Percentiles rank a stretch among this genome's conserved stretches.
phyloP scores from a whole-genome alignment of 192 early-diverging fungal species.

The Podochytrium sp. region DNA sequence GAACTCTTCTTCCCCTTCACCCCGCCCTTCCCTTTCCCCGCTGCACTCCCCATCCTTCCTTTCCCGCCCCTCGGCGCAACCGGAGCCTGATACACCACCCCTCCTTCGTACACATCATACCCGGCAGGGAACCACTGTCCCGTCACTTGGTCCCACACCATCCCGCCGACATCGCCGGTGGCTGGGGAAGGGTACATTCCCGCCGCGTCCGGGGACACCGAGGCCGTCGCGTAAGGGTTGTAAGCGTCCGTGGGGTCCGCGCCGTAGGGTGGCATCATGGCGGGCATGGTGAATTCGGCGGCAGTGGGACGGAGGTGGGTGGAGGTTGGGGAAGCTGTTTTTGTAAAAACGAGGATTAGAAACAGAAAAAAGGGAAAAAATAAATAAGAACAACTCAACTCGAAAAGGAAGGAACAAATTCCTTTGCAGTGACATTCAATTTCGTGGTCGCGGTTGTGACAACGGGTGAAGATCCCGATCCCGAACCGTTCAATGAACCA shows the following conservation, averaged over 20 bases:
- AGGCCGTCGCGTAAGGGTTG: background rate
- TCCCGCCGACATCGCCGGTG: background rate
- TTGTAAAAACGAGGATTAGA: background rate
- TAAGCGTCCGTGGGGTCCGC: conserved; percentile 14
- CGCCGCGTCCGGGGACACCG: background rate
- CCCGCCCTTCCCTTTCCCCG: background rate
- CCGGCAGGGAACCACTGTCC: background rate
- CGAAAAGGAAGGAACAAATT: conserved; percentile 3
- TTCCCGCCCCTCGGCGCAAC: background rate
- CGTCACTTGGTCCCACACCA: background rate
- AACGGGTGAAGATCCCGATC: background rate
- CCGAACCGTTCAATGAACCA: background rate
- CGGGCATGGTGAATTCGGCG: conserved; percentile 1
- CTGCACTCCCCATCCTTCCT: background rate
- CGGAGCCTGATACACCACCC: background rate
- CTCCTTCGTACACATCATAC: background rate
- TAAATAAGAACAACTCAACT: background rate
- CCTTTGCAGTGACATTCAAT: background rate
- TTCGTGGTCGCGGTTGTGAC: background rate
- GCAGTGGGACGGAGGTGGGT: conserved; percentile 5
- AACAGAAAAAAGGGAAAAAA: background rate
- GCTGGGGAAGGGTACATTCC: background rate
- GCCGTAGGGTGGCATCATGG: conserved; percentile 20
- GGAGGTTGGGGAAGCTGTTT: background rate
- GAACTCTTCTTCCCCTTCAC: background rate